Conservation (phyloP, 2,329 filamentous ascomycete genomes). For the Metarhizium brunneum region DNA sequence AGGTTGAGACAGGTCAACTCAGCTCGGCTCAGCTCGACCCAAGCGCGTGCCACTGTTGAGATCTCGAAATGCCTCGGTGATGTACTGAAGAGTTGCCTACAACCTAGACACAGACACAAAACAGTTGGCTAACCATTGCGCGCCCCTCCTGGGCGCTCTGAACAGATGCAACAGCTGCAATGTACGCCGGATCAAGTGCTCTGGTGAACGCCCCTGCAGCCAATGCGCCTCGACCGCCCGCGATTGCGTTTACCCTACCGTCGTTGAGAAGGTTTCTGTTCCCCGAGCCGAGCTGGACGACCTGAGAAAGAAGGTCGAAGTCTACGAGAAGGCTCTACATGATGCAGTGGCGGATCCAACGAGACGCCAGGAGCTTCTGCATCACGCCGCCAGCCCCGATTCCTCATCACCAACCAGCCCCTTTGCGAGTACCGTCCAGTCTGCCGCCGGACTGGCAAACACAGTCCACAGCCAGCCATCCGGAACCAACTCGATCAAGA, state of each 20-base stretch:
- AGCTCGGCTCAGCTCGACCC: no score
- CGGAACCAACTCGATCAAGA: conserved; percentile 5
- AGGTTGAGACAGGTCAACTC: no score
- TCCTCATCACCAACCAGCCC: conserved; percentile 14
- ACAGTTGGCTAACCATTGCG: not conserved
- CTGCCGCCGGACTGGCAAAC: not conserved
- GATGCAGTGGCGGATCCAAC: conserved; percentile 26
- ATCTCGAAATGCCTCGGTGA: no score
- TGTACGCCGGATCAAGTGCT: conserved; percentile 42
- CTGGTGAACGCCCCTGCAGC: conserved; percentile 37
- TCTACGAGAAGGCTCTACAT: conserved; percentile 30
- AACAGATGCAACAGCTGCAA: conserved; percentile 44
- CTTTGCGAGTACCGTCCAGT: conserved; percentile 3
- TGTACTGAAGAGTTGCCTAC: no score
- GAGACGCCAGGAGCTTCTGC: conserved; percentile 24
- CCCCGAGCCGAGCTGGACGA: conserved; percentile 31
- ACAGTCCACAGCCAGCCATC: conserved; percentile 2
- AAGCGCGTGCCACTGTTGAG: no score
- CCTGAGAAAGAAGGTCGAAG: conserved; percentile 27
- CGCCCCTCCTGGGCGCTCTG: not conserved
- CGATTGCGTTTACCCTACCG: conserved; percentile 37
- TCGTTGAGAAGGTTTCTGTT: conserved; percentile 34
- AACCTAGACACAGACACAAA: not conserved
- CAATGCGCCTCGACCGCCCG: conserved; percentile 34
- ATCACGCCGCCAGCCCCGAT: conserved; percentile 14